Base-by-base conservation (phyloP, 441 rosid species). In the Omphalea diandra region DNA sequence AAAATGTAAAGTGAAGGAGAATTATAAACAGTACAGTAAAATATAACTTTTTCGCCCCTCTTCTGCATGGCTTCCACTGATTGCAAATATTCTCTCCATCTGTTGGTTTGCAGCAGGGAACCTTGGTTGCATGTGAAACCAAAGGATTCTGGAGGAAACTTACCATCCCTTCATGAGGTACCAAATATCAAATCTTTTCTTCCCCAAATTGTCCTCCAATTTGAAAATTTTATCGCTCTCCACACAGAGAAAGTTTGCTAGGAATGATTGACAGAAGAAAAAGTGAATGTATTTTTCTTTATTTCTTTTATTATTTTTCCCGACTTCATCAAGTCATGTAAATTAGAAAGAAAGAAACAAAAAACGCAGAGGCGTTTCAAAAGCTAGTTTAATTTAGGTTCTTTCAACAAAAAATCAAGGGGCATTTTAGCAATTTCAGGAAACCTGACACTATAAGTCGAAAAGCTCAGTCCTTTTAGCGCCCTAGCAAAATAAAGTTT, bases 151-250 rank as follows among this genome's bases (percentile, higher is more conserved):
- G 75, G 68, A 70, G 82, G 75, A 81, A 86, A 77, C 69, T 65
- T 86, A 65, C 82, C 83, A 33, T 83, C 89, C 9, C 27, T 50
- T 76, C 78, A 85, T 78, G 87, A 91, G 97, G 98, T 93, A 88
- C 85, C 74, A 58, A 68, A 24, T 54, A 7, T n/a, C 17, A 24
- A 58, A 15, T 59, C 18, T 65, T 77, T 74, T 68, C 24, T 81
- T 83, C 72, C 79, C 73, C 68, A 73, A 76, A 80, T 71, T 71
- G 65, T 74, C 81, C 79, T 55, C 12, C 5, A 4, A 3, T 58
- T 63, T 72, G 7, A 31, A 20, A 38, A 40, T 26, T 52, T 20
- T 31, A 69, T 54, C n/a, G n/a, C n/a, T 71, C 31, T 55, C 18
- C 58, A 47, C 27, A 26, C 47, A 46, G 60, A 60, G 38, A n/a